Conservation (phyloP, 1,139 yeast species). For the Entelexis paramagnoliae region DNA sequence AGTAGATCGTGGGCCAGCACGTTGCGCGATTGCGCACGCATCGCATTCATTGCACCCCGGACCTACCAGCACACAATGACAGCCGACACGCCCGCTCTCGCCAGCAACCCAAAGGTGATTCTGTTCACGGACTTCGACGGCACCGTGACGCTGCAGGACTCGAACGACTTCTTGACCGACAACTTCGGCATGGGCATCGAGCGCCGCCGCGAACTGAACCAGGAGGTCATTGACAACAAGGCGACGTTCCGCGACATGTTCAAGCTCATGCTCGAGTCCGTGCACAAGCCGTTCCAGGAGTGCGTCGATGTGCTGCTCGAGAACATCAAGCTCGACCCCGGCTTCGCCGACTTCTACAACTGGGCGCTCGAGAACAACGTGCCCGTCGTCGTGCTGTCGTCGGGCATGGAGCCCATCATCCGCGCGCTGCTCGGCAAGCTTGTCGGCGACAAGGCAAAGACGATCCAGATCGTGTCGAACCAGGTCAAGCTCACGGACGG, state of each 20-base stretch:
- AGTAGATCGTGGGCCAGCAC: not conserved
- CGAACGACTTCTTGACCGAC: slow-evolving; percentile 86
- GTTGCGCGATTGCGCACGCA: not conserved
- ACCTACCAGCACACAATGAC: not conserved
- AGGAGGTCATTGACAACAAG: slow-evolving; percentile 59
- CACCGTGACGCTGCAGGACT: slow-evolving; percentile 84
- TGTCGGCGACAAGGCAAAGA: slow-evolving; percentile 66
- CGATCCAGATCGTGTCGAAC: slow-evolving; percentile 75
- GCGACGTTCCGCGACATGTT: slow-evolving; percentile 69
- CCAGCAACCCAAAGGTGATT: slow-evolving; percentile 47
- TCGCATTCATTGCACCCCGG: not conserved
- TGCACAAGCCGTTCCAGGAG: slow-evolving; percentile 65
- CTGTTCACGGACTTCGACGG: slow-evolving; percentile 98
- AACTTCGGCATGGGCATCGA: slow-evolving; percentile 74
- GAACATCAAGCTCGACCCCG: slow-evolving; percentile 74
- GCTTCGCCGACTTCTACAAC: slow-evolving; percentile 67
- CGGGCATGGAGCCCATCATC: slow-evolving; percentile 91
- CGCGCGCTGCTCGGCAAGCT: slow-evolving; percentile 60
- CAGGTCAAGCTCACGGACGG: slow-evolving; percentile 51
- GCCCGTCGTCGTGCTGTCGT: slow-evolving; percentile 55
- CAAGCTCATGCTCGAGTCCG: slow-evolving; percentile 68
- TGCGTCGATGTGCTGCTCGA: slow-evolving; percentile 50
- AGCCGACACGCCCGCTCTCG: slow-evolving; percentile 27
- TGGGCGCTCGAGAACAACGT: slow-evolving; percentile 60
- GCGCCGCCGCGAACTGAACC: slow-evolving; percentile 56